Conservation (phyloP, 1,139 yeast genomes). For the Magnusiomyces suaveolens region DNA sequence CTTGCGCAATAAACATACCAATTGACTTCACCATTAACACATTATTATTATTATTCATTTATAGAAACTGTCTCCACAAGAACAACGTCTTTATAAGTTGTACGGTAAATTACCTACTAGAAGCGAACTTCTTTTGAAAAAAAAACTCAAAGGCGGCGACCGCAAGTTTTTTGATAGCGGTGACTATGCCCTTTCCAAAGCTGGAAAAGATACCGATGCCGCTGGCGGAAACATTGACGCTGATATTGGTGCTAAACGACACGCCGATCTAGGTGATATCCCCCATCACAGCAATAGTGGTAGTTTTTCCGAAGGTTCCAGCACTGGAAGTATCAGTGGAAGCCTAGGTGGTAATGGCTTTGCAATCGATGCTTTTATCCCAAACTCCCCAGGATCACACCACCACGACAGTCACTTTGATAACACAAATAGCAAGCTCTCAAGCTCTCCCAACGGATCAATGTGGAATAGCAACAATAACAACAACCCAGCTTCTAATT, state of each 20-base stretch:
- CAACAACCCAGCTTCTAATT: background rate
- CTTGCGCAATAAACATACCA: no score
- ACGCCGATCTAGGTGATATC: conserved; percentile 37
- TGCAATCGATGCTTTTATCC: background rate
- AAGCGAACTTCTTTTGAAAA: conserved; percentile 45
- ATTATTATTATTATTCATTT: background rate
- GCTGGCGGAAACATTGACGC: conserved; percentile 13
- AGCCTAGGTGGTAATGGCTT: background rate
- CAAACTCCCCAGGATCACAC: no score
- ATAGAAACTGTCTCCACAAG: conserved; percentile 27
- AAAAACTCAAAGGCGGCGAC: conserved; percentile 16
- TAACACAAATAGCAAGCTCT: no score
- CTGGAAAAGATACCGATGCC: conserved; percentile 29
- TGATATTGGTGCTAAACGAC: conserved; percentile 34
- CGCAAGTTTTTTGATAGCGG: conserved; percentile 95
- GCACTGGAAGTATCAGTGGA: background rate
- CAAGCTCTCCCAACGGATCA: no score
- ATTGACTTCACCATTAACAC: background rate
- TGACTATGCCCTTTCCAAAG: conserved; percentile 89
- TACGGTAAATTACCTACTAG: conserved; percentile 87
- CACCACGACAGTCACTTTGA: no score
- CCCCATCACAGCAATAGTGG: conserved; percentile 27
- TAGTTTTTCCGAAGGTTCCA: background rate
- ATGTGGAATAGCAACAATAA: background rate
- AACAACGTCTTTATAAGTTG: conserved; percentile 49